These are phyloP conservation scores for Kitagawia praeruptora DNA, from an alignment of 129 eudicot genomes.

Conservation along the genomic window DNA sequence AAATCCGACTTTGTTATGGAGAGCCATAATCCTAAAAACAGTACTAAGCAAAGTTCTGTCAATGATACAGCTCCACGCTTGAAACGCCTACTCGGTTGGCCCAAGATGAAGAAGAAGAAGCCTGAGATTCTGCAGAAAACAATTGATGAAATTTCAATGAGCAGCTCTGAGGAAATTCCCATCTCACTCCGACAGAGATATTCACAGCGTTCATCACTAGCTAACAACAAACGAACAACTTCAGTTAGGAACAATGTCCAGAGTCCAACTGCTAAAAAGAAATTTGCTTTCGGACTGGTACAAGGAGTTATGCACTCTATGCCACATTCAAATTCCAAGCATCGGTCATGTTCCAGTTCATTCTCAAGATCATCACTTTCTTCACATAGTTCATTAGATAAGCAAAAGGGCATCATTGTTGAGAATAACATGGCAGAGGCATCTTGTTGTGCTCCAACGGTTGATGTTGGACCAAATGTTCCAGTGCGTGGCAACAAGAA, in stretches of 20 bases:
- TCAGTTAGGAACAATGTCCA: slow-evolving; percentile 60
- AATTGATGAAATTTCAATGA: slow-evolving; percentile 11
- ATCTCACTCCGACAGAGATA: slow-evolving; percentile 54
- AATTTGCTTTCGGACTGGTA: slow-evolving; percentile 58
- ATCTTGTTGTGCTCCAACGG: slow-evolving; percentile 30
- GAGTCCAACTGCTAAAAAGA: slow-evolving; percentile 76
- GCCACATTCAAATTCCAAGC: slow-evolving; percentile 34
- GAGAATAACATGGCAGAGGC: slow-evolving; percentile 33
- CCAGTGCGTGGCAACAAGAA: slow-evolving; percentile 35
- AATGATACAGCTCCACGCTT: slow-evolving; percentile 35
- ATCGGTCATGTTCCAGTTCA: slow-evolving; percentile 48
- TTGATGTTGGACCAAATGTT: slow-evolving; percentile 30
- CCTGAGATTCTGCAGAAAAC: slow-evolving; percentile 23
- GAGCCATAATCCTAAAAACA: slow-evolving; percentile 17
- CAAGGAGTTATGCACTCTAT: slow-evolving; percentile 64
- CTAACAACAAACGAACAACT: slow-evolving; percentile 60
- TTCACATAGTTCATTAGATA: slow-evolving; percentile 41
- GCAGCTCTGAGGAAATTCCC: slow-evolving; percentile 27
- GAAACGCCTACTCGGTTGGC: slow-evolving; percentile 70
- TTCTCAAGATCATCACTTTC: slow-evolving; percentile 49
- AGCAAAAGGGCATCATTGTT: slow-evolving; percentile 23
- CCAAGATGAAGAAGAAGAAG: slow-evolving; percentile 37
- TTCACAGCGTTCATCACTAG: slow-evolving; percentile 41
- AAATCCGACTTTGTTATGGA: slow-evolving; percentile 14
- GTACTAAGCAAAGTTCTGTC: slow-evolving; percentile 28